phyloP scores from a whole-genome alignment of 75 land plant genomes.

The Chamaecyparis obtusa region DNA sequence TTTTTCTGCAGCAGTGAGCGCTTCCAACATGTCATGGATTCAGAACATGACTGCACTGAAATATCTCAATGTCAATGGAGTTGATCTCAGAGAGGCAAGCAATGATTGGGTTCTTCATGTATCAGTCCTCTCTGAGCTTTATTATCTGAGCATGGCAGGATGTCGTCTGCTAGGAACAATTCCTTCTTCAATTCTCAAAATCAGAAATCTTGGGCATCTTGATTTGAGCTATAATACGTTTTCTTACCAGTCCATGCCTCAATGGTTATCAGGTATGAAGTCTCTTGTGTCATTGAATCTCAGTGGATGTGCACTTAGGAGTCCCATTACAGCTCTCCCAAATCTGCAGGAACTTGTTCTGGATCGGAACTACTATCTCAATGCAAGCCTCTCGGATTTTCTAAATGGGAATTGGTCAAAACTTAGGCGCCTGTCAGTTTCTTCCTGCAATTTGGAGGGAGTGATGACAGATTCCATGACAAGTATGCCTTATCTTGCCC shows the following conservation, averaged over 20 bases:
- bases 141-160: neutral
- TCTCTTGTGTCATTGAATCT: slow-evolving; percentile 6
- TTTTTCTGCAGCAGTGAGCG: neutral
- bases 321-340: neutral
- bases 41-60: neutral
- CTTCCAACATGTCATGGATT: neutral
- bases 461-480: neutral
- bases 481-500: slow-evolving; percentile 3
- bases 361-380: slow-evolving; percentile 9
- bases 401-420: neutral
- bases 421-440: slow-evolving; percentile 5
- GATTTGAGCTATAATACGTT: slow-evolving; percentile 20
- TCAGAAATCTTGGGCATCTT: slow-evolving; percentile 16
- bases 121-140: neutral
- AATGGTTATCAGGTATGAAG: slow-evolving; percentile 7
- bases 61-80: slow-evolving; percentile 2
- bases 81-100: slow-evolving; percentile 4
- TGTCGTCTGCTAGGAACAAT: slow-evolving; percentile 16
- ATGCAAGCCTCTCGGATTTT: neutral
- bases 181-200: slow-evolving; percentile 12
- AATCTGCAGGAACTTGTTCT: slow-evolving; percentile 5
- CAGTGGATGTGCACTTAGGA: slow-evolving; percentile 5
- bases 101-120: neutral
- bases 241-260: slow-evolving; percentile 1
- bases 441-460: neutral